These are phyloP conservation scores for Lolium rigidum DNA, from an alignment of 176 grass and related monocot genomes.

Conservation along the genomic window DNA sequence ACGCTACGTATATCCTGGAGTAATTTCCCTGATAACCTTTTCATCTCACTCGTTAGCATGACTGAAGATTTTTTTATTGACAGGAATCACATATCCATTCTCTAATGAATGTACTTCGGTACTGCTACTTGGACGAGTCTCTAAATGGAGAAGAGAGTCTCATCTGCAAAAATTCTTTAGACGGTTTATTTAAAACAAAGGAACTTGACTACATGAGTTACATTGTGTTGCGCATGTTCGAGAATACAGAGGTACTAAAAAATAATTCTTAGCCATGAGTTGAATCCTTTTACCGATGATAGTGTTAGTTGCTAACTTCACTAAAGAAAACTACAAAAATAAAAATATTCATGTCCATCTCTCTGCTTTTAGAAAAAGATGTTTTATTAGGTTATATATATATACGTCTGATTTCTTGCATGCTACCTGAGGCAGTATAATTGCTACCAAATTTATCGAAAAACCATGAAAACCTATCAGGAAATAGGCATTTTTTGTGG, in stretches of 20 bases:
- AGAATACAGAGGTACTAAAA: conserved; percentile 86
- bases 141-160: conserved; percentile 85
- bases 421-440: background rate
- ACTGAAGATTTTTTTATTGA: conserved; percentile 39
- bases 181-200: conserved; percentile 67
- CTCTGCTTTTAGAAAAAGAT: background rate
- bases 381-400: background rate
- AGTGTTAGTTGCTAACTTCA: conserved; percentile 1
- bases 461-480: background rate
- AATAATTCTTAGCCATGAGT: conserved; percentile 5
- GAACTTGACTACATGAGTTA: conserved; percentile 99
- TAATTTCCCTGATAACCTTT: conserved; percentile 29
- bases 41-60: conserved; percentile 32
- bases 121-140: conserved; percentile 85
- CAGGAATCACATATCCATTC: conserved; percentile 99
- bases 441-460: background rate
- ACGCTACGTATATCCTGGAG: background rate
- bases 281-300: background rate
- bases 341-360: background rate
- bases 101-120: conserved; percentile 90
- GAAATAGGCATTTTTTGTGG: background rate
- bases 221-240: conserved; percentile 94
- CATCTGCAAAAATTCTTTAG: conserved; percentile 70
- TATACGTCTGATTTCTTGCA: conserved; percentile 1
- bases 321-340: background rate